A percentile compares a stretch with the other conserved stretches of the same genome.
These are phyloP conservation scores for Tetrapisispora iriomotensis DNA, from an alignment of 805 yeast genomes.

Conservation along the genomic window DNA sequence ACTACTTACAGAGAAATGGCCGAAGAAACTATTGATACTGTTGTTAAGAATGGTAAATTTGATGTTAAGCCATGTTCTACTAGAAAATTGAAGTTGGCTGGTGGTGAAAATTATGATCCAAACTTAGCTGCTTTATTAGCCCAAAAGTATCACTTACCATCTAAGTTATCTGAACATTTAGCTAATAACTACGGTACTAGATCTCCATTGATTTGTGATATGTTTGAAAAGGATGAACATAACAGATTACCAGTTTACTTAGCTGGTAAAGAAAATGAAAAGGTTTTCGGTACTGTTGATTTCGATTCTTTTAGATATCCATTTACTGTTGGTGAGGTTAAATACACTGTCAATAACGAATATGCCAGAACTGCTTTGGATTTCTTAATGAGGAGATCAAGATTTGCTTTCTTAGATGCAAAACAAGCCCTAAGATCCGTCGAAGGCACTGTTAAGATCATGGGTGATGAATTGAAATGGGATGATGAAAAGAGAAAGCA, in stretches of 20 bases:
- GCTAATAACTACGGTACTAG: slow-evolving; percentile 84
- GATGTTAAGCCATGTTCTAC: slow-evolving; percentile 35
- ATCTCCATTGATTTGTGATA: slow-evolving; percentile 65
- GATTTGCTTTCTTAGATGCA: slow-evolving; percentile 86
- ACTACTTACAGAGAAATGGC: slow-evolving; percentile 98
- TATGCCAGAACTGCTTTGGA: slow-evolving; percentile 82
- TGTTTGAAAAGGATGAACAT: slow-evolving; percentile 38
- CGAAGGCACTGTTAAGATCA: slow-evolving; percentile 75
- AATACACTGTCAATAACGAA: slow-evolving; percentile 72
- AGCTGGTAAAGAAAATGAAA: slow-evolving; percentile 32
- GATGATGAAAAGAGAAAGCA: slow-evolving; percentile 45
- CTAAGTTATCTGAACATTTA: slow-evolving; percentile 69
- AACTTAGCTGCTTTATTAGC: slow-evolving; percentile 70
- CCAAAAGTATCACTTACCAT: slow-evolving; percentile 65
- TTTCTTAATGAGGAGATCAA: slow-evolving; percentile 84
- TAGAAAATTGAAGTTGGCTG: slow-evolving; percentile 47
- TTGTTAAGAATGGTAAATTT: slow-evolving; percentile 41
- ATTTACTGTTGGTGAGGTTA: slow-evolving; percentile 83
- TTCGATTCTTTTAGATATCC: slow-evolving; percentile 55
- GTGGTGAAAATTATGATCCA: slow-evolving; percentile 72
- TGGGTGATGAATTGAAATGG: slow-evolving; percentile 79
- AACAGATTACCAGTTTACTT: slow-evolving; percentile 61
- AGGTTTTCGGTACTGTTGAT: slow-evolving; percentile 13
- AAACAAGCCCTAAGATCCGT: slow-evolving; percentile 71
- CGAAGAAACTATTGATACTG: slow-evolving; percentile 76